phyloP scores from a whole-genome alignment of 345 rosid species.

The Firmiana major region DNA sequence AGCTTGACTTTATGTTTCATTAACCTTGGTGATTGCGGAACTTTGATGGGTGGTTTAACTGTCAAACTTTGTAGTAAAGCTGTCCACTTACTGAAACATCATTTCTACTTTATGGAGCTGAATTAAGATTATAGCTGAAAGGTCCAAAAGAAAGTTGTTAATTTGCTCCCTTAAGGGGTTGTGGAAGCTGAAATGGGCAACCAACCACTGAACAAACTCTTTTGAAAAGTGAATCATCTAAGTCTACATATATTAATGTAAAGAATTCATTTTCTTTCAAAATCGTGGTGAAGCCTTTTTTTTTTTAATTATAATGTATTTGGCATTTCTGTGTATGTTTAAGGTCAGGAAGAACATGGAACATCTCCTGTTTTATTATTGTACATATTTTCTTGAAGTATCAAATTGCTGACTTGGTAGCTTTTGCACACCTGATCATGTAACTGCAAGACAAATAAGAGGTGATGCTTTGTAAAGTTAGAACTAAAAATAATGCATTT shows the following conservation, averaged over 20 bases:
- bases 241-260: neutral
- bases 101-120: too few species aligned
- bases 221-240: neutral
- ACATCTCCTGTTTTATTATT: neutral
- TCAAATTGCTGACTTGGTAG: neutral
- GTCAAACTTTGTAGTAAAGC: too few species aligned
- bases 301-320: neutral
- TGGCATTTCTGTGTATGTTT: neutral
- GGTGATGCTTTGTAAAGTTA: neutral
- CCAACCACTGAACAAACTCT: neutral
- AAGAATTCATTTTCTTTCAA: neutral
- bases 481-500: neutral
- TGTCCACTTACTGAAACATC: neutral
- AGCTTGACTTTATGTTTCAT: neutral
- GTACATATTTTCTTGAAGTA: neutral
- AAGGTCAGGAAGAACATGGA: neutral
- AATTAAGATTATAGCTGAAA: constrained; percentile 1
- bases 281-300: neutral
- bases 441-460: neutral
- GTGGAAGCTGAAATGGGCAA: neutral
- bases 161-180: neutral
- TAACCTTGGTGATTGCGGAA: neutral
- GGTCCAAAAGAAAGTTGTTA: constrained; percentile 15
- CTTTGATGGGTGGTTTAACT: neutral
- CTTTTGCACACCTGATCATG: neutral